Evolutionary conservation across 305 asterid species (phyloP).

Genomic region (Fraxinus dipetala): DNA sequence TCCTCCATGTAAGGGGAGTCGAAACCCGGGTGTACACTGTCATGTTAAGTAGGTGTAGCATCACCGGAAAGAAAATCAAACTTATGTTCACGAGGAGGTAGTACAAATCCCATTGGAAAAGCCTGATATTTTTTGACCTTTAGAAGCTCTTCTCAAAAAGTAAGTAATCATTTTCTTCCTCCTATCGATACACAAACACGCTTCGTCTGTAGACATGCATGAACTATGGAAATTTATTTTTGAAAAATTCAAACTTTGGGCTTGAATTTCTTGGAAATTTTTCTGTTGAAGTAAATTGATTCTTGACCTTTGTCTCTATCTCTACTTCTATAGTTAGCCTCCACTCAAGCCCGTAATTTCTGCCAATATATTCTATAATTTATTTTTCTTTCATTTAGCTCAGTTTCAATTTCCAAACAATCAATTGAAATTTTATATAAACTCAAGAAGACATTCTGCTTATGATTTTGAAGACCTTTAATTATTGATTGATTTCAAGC

Average conservation of each 20-base stretch:
- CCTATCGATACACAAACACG: background rate
- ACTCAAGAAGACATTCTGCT: background rate
- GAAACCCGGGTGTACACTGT: background rate
- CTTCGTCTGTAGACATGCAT: slow-evolving; percentile 8
- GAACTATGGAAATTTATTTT: slow-evolving; percentile 15
- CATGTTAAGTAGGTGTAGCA: background rate
- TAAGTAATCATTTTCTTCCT: slow-evolving; percentile 14
- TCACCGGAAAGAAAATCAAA: background rate
- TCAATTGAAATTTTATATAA: background rate
- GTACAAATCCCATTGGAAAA: slow-evolving; percentile 17
- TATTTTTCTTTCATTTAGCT: background rate
- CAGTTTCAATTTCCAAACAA: background rate
- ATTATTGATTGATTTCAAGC: background rate
- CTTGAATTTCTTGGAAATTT: slow-evolving; percentile 17
- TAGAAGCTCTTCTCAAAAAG: slow-evolving; percentile 25
- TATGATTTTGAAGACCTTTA: slow-evolving; percentile 1
- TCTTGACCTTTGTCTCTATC: slow-evolving; percentile 8
- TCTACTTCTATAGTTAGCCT: slow-evolving; percentile 20
- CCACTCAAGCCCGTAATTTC: slow-evolving; percentile 26
- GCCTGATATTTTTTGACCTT: slow-evolving; percentile 10
- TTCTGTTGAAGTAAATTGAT: slow-evolving; percentile 9
- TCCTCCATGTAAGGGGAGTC: background rate
- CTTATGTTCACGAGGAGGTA: background rate
- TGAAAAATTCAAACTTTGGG: slow-evolving; percentile 16
- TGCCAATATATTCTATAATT: background rate